Base-by-base conservation (phyloP, 1,284 basidiomycete species). In the Ustilago crameri region DNA sequence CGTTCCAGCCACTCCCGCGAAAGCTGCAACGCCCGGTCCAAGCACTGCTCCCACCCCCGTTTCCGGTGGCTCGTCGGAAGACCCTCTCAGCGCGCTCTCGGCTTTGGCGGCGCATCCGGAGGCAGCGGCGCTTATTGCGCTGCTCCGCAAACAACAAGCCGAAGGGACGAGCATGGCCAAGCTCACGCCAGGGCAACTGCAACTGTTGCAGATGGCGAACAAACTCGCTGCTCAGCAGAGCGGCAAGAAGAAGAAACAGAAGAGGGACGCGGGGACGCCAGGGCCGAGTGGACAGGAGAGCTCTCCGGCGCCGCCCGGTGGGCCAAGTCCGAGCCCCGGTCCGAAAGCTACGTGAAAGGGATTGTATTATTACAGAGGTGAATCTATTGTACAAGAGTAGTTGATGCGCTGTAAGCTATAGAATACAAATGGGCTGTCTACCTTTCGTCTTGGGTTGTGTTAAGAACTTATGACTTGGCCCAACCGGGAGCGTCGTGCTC, bases 191-290 rank as follows among this genome's bases (percentile, higher is more conserved):
- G 73, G 71, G 3, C 80, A 82, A 59, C 51, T 80, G 48, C 75
- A 82, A 61, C 63, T 82, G 22, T 61, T 82, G 24, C 80, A 82
- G 64, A 74, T 80, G 66, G 80, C 78, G 20, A 80, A 80, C 65
- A 71, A 69, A 51, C 62, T 79, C 3, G 78, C 78, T 3, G 72
- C 72, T 9, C 68, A 73, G 57, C 75, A 60, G 43, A 56, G 63
- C 15, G 55, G 51, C 9, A 75, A 75, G 65, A 75, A 75, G 64
- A 67, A 67, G 43, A 58, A 58, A 42, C 12, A 34, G 50, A 26
- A 45, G 45, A 14, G 56, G 63, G 12, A 50, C 53, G 14, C 54
- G 58, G 67, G 52, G 2, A 70, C 67, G 15, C 67, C 67, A 15
- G 67, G 67, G 24, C 57, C 54, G 4, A 51, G 57, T 22, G 63